Conservation (phyloP, 2,329 filamentous ascomycete species). For the Rhynchosporium secalis region DNA sequence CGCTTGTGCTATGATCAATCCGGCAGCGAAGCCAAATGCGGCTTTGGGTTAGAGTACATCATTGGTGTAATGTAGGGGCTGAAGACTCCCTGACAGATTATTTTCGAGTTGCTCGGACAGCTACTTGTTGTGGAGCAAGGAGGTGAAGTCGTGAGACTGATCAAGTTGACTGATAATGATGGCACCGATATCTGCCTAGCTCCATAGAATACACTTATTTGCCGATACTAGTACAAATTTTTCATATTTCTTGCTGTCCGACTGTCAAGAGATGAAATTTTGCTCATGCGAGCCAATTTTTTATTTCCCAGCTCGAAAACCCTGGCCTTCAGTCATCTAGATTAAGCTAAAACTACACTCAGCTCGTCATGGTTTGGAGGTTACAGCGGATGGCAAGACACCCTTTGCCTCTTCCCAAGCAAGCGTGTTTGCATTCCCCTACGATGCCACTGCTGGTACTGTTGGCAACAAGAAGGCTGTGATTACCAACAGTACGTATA, state of each 20-base stretch:
- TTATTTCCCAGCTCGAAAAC: not conserved
- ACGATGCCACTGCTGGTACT: slow-evolving; percentile 18
- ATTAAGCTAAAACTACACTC: not conserved
- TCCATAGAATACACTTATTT: slow-evolving; percentile 15
- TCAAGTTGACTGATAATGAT: slow-evolving; percentile 21
- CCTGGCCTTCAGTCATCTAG: not conserved
- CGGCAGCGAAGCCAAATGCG: slow-evolving; percentile 4
- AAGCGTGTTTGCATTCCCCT: slow-evolving; percentile 20
- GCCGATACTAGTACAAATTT: slow-evolving; percentile 16
- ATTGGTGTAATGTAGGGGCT: slow-evolving; percentile 21
- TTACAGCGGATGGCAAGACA: slow-evolving; percentile 25
- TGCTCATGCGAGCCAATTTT: not conserved
- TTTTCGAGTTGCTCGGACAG: slow-evolving; percentile 20
- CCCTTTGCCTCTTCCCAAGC: slow-evolving; percentile 18
- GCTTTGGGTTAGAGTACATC: slow-evolving; percentile 4
- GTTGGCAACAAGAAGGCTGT: slow-evolving; percentile 18
- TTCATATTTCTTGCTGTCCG: not conserved
- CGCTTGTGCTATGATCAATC: slow-evolving; percentile 14
- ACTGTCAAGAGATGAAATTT: not conserved
- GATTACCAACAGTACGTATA: slow-evolving; percentile 12
- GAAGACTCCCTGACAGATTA: slow-evolving; percentile 18
- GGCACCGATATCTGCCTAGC: slow-evolving; percentile 18
- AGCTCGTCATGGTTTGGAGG: slow-evolving; percentile 24
- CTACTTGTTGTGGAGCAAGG: slow-evolving; percentile 20
- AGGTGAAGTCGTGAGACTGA: slow-evolving; percentile 3